Conservation (phyloP, 1,284 basidiomycete genomes). For the Ustilago loliicola region DNA sequence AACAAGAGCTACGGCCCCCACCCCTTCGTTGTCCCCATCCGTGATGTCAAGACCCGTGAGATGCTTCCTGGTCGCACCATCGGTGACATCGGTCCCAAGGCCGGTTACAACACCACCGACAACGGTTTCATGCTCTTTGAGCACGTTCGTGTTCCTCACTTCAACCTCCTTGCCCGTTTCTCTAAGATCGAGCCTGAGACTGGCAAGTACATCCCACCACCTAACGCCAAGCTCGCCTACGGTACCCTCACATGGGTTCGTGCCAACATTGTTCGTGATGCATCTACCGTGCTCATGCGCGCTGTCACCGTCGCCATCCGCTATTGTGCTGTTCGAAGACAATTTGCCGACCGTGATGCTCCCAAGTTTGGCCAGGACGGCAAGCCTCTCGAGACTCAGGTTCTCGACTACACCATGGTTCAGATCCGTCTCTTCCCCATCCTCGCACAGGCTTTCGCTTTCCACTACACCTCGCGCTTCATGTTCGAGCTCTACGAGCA, state of each 20-base stretch:
- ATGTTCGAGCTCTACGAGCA: conserved; percentile 71
- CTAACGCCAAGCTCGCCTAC: conserved; percentile 59
- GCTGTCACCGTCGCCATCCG: conserved; percentile 71
- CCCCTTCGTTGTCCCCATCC: conserved; percentile 71
- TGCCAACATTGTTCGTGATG: conserved; percentile 70
- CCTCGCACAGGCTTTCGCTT: conserved; percentile 71
- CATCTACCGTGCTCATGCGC: conserved; percentile 68
- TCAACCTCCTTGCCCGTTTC: conserved; percentile 70
- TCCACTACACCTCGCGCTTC: conserved; percentile 69
- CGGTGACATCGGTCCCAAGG: conserved; percentile 71
- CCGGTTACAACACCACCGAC: conserved; percentile 69
- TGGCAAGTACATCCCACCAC: conserved; percentile 59
- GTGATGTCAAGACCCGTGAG: conserved; percentile 70
- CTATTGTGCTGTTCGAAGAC: conserved; percentile 71
- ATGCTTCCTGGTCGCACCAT: conserved; percentile 69
- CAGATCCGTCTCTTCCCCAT: conserved; percentile 71
- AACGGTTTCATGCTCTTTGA: conserved; percentile 68
- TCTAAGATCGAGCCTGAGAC: conserved; percentile 68
- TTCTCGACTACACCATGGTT: conserved; percentile 71
- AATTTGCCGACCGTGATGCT: conserved; percentile 71
- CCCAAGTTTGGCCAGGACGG: conserved; percentile 67
- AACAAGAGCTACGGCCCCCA: conserved; percentile 70
- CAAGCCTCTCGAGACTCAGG: conserved; percentile 70
- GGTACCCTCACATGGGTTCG: conserved; percentile 66
- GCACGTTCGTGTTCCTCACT: conserved; percentile 69